phyloP scores from a whole-genome alignment of 495 filamentous ascomycete species.

The Aspergillus diversus region DNA sequence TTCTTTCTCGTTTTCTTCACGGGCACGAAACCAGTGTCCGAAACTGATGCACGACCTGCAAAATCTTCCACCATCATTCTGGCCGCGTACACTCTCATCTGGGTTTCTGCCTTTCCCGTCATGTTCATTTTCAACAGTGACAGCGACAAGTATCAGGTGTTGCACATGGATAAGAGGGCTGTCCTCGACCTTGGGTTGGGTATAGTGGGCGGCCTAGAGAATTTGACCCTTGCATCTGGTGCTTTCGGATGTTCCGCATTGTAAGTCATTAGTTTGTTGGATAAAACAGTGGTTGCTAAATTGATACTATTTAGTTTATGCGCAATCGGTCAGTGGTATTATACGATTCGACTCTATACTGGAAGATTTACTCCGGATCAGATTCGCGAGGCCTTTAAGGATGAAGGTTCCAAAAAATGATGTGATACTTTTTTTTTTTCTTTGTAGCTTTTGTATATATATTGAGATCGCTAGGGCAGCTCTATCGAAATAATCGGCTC shows the following conservation, averaged over 20 bases:
- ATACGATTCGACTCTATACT: conserved; percentile 2
- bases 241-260: background rate
- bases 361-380: background rate
- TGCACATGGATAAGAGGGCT: background rate
- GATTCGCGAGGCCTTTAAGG: background rate
- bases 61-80: background rate
- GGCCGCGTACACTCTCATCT: background rate
- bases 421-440: background rate
- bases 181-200: background rate
- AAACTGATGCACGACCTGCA: conserved; percentile 10
- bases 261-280: background rate
- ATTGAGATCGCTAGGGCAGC: background rate
- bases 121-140: conserved; percentile 11
- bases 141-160: background rate
- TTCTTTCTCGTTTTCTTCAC: conserved; percentile 12
- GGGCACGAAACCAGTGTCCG: conserved; percentile 5
- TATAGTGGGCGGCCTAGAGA: background rate
- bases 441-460: background rate
- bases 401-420: background rate
- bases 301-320: background rate
- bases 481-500: too few relatives aligned
- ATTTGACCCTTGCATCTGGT: background rate
- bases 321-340: background rate
- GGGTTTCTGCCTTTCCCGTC: conserved; percentile 9
- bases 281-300: background rate